Evolutionary conservation across 75 land plant species (phyloP).

Genomic region (Isoetes taiwanensis): DNA sequence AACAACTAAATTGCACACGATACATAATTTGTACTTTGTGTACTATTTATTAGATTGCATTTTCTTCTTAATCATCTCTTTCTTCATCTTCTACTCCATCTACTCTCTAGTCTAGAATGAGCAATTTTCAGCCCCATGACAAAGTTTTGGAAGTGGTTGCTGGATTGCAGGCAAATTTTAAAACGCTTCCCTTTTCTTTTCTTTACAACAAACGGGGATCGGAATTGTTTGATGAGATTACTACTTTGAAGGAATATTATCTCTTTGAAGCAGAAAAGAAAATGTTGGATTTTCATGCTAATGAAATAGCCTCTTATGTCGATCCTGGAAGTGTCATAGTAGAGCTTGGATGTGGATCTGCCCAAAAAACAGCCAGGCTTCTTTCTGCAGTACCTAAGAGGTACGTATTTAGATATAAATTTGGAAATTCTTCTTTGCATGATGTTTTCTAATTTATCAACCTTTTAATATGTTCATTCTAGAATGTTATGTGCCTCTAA

Average conservation of each 20-base stretch:
- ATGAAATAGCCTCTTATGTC: conserved; percentile 10
- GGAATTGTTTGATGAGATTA: conserved; percentile 22
- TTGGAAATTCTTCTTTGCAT: neutral
- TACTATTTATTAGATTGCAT: too few relatives aligned
- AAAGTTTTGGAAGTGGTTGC: too few relatives aligned
- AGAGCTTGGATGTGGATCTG: conserved; percentile 33
- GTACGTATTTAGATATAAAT: too few relatives aligned
- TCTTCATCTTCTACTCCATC: too few relatives aligned
- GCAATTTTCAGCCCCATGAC: too few relatives aligned
- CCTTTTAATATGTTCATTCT: too few relatives aligned
- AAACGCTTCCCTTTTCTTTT: conserved; percentile 20
- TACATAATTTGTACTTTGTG: too few relatives aligned
- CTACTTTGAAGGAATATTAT: conserved; percentile 27
- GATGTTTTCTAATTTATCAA: too few relatives aligned
- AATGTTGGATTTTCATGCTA: conserved; percentile 12
- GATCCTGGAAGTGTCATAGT: conserved; percentile 16
- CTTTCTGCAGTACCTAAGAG: conserved; percentile 20
- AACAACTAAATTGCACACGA: too few relatives aligned
- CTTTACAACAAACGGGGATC: conserved; percentile 27
- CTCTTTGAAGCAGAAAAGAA: conserved; percentile 19
- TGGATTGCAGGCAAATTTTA: too few relatives aligned
- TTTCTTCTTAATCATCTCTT: too few relatives aligned
- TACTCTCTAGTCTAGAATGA: too few relatives aligned
- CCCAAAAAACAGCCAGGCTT: conserved; percentile 19
- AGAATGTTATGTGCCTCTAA: neutral